These are phyloP conservation scores for Acanthamoeba quina DNA, from an alignment of 208 protist species.

Conservation along the genomic window DNA sequence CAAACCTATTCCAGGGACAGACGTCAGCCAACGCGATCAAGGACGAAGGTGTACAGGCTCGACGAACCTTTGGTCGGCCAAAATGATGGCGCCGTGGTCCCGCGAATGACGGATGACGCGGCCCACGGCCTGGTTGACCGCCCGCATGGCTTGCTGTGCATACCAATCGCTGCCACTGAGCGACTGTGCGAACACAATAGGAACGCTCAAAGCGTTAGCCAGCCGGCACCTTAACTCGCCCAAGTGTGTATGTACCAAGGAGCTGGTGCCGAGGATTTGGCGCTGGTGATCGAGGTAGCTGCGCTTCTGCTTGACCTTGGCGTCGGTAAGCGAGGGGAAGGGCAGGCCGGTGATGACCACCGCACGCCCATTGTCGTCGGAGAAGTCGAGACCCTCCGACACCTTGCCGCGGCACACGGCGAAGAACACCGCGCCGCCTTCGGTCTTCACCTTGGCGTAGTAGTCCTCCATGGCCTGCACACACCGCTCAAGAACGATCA, in stretches of 20 bases:
- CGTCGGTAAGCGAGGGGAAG: constrained; percentile 80
- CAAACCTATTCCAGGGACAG: neutral
- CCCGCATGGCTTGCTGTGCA: constrained; percentile 91
- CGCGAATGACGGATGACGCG: constrained; percentile 97
- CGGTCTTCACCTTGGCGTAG: constrained; percentile 77
- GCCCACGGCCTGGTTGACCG: constrained; percentile 98
- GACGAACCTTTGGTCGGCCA: constrained; percentile 90
- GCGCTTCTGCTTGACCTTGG: constrained; percentile 85
- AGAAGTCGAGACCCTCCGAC: constrained; percentile 97
- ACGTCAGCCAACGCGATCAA: neutral
- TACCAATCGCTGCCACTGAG: constrained; percentile 97
- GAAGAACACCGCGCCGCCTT: constrained; percentile 94
- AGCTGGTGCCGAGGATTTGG: neutral
- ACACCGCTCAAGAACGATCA: neutral
- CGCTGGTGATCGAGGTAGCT: constrained; percentile 85
- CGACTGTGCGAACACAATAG: neutral
- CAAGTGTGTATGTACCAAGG: neutral
- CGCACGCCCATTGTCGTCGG: constrained; percentile 94
- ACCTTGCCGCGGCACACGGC: constrained; percentile 97
- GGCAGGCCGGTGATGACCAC: constrained; percentile 95
- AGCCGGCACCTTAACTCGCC: too few relatives aligned
- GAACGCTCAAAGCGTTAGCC: neutral
- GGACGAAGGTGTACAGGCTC: neutral
- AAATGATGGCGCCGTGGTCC: constrained; percentile 96
- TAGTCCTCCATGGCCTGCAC: constrained; percentile 85